Base-by-base conservation (phyloP, 1,284 basidiomycete species). In the Ceratobasidium sp. region DNA sequence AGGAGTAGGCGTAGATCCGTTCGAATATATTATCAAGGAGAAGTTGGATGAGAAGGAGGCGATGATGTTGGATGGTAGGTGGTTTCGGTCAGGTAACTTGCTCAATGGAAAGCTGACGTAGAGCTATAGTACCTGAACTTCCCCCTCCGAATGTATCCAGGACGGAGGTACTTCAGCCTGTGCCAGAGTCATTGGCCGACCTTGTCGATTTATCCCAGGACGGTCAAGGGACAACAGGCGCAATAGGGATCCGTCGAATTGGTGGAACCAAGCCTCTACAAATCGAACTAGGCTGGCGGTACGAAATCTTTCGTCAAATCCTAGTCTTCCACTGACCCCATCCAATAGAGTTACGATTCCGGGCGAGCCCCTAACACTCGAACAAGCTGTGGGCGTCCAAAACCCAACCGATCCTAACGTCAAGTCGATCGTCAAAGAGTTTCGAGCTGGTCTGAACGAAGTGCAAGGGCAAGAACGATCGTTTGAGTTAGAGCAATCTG, bases 281-380 rank as follows among this genome's bases (percentile, higher is more conserved):
- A 26, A 57, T 74, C n/a, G 70, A 74, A 42, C 33, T 74, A 15
- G 70, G 59, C 15, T 74, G 70, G 70, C 57, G 70, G 70, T 74
- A 15, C 42, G 38, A 20, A 64, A n/a, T 13, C 46, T 33, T 33
- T 33, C 33, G 33, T 33, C 33, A 33, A 33, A 4, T 33, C 33
- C 4, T 33, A 4, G 33, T 33, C 33, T 33, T 4, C 33, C 33
- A 4, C 33, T 33, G 33, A 33, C 33, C 33, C 33, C 33, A 33
- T 42, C 3, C 15, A 15, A 28, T 38, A 74, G 70, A 20, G 70
- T 74, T 12, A 74, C 70, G 15, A 64, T 74, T 44, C 70, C 70
- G 9, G 70, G 70, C 15, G 20, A 74, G 28, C 26, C 4, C 20
- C 7, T 57, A 4, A 50, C 70, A 4, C 70, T 62, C n/a, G 70